Conservation (phyloP, 495 filamentous ascomycete species). For the Corynascus novoguineensis region DNA sequence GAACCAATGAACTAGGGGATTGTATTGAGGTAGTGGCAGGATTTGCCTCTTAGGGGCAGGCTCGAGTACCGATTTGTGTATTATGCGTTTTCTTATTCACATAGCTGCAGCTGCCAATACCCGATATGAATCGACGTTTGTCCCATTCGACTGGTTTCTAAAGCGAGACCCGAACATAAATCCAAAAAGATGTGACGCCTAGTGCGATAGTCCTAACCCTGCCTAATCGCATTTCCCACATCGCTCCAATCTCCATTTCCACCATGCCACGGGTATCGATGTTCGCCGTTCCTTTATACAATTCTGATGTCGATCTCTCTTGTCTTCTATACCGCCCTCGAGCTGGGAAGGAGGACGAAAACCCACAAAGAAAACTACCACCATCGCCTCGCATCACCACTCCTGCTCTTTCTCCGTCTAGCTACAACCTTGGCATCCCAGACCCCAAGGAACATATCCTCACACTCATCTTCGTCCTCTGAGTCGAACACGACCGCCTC, state of each 20-base stretch:
- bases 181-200: no score
- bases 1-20: constrained; percentile 55
- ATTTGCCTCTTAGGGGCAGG: no score
- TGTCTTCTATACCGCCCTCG: background rate
- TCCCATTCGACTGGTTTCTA: no score
- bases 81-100: background rate
- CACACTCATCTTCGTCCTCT: constrained; percentile 91
- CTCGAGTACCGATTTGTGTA: background rate
- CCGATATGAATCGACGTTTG: no score
- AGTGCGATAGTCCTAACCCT: background rate
- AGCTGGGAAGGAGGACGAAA: background rate
- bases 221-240: background rate
- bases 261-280: constrained; percentile 3
- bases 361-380: background rate
- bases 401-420: constrained; percentile 55
- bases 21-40: background rate
- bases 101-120: background rate
- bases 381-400: background rate
- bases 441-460: constrained; percentile 82
- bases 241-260: background rate
- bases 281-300: background rate
- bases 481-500: constrained; percentile 71
- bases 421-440: constrained; percentile 70
- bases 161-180: no score
- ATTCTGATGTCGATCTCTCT: background rate